Base-by-base conservation (phyloP, 345 rosid genomes). In the Kandelia obovata region DNA sequence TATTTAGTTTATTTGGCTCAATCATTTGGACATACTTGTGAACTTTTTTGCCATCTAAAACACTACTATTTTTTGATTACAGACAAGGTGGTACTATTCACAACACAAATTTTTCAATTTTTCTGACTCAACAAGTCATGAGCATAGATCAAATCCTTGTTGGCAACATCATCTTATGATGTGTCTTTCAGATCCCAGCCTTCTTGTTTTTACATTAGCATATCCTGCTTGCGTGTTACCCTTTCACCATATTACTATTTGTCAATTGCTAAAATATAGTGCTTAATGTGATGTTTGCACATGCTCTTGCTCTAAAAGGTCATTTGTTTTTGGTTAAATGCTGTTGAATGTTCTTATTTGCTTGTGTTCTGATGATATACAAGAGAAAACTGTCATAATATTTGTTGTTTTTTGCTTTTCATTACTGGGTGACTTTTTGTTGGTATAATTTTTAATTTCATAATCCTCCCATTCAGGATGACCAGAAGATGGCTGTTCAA, bases 401-500 rank as follows among this genome's bases (percentile, higher is more conserved):
- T 58, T 39, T 26, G 5, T 65, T 53, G 27, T n/a, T 0, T 28
- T 31, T 59, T 11, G 7, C 21, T 9, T 58, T 43, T 59, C 58
- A 21, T 43, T 43, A 43, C 27, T 37, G 64, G 57, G 53, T 58
- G 26, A 27, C 68, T 68, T 64, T 70, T 32, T 37, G 61, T 72
- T 27, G 5, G 32, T 51, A n/a, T 47, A 49, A 47, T 35, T 30
- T 57, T 34, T 53, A n/a, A 31, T 75, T 66, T 59, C 31, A 5
- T 61, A 47, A 49, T 67, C 58, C 30, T 64, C 62, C 60, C 56
- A 61, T 79, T 70, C 85, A 96, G 99, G 97, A 87, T 77, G 99
- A 96, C 85, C 94, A 78, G 80, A 87, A 83, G 64, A 90, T 77
- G 78, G 97, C 96, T 79, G 70, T 82, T 80, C 81, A 78, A 68